Evolutionary conservation across 176 grass and related monocot species (phyloP).

Genomic region (Cymbopogon citratus): DNA sequence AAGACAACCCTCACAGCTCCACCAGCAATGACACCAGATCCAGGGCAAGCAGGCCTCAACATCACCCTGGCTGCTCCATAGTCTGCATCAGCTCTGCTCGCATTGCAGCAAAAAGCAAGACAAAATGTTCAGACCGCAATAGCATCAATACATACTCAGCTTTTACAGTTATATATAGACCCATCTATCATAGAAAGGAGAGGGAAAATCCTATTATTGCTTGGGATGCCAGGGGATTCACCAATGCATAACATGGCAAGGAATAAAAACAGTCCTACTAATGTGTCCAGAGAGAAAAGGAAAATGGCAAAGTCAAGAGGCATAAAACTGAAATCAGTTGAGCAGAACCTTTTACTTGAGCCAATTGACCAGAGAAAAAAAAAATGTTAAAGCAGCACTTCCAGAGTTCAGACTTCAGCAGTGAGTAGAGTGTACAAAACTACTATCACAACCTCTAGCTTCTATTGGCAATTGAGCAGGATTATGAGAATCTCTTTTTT

Average conservation of each 20-base stretch:
- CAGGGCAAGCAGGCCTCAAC: constrained; percentile 85
- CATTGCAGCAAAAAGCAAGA: constrained; percentile 12
- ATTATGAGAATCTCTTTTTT: neutral
- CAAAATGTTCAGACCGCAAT: constrained; percentile 4
- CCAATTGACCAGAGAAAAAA: neutral
- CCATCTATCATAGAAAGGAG: neutral
- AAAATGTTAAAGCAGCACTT: neutral
- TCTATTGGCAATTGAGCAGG: neutral
- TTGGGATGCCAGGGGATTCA: neutral
- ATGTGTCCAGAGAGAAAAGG: neutral
- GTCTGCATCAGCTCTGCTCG: constrained; percentile 59
- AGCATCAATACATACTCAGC: neutral
- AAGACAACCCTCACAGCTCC: constrained; percentile 74
- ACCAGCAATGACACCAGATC: constrained; percentile 74
- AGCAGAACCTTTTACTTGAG: neutral
- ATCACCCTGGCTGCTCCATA: constrained; percentile 81
- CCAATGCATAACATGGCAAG: neutral
- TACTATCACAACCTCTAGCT: neutral
- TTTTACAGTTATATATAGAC: neutral
- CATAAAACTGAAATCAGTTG: neutral
- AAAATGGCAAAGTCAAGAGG: neutral
- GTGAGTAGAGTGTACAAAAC: neutral
- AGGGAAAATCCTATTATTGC: neutral
- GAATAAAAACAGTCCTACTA: neutral
- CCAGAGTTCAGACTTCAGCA: neutral